These are phyloP conservation scores for Ogataea pignaliae DNA, from an alignment of 805 yeast species.

Conservation along the genomic window DNA sequence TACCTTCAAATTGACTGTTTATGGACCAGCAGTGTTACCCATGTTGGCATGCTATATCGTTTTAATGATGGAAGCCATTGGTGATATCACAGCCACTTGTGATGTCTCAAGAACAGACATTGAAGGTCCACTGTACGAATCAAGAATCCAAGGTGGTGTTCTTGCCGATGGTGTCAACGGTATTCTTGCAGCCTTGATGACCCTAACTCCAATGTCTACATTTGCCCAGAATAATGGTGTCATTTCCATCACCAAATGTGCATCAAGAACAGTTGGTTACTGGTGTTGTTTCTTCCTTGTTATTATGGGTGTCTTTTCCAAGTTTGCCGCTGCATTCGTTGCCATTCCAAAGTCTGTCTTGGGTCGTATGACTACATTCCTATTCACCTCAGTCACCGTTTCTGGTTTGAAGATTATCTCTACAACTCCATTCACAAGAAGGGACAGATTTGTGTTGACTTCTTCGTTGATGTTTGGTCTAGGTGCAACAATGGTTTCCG, in stretches of 20 bases:
- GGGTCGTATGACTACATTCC: slow-evolving; percentile 78
- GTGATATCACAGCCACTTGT: slow-evolving; percentile 91
- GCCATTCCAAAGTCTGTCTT: slow-evolving; percentile 75
- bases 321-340: slow-evolving; percentile 85
- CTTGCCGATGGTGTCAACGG: slow-evolving; percentile 87
- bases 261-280: slow-evolving; percentile 67
- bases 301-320: slow-evolving; percentile 83
- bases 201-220: slow-evolving; percentile 85
- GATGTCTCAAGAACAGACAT: slow-evolving; percentile 86
- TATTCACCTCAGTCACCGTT: slow-evolving; percentile 53
- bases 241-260: slow-evolving; percentile 87
- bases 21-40: slow-evolving; percentile 85
- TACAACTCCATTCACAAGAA: slow-evolving; percentile 49
- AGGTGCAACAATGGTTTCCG: slow-evolving; percentile 42
- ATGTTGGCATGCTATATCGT: slow-evolving; percentile 78
- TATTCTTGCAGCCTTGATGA: slow-evolving; percentile 67
- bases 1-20: slow-evolving; percentile 70
- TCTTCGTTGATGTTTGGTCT: slow-evolving; percentile 49
- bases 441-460: slow-evolving; percentile 52
- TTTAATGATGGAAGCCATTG: slow-evolving; percentile 88
- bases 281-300: slow-evolving; percentile 59
- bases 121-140: slow-evolving; percentile 76
- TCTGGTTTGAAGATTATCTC: slow-evolving; percentile 56
- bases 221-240: slow-evolving; percentile 97
- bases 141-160: slow-evolving; percentile 89